phyloP scores from a whole-genome alignment of 176 grass and related monocot species.

The Thinopyrum elongatum region DNA sequence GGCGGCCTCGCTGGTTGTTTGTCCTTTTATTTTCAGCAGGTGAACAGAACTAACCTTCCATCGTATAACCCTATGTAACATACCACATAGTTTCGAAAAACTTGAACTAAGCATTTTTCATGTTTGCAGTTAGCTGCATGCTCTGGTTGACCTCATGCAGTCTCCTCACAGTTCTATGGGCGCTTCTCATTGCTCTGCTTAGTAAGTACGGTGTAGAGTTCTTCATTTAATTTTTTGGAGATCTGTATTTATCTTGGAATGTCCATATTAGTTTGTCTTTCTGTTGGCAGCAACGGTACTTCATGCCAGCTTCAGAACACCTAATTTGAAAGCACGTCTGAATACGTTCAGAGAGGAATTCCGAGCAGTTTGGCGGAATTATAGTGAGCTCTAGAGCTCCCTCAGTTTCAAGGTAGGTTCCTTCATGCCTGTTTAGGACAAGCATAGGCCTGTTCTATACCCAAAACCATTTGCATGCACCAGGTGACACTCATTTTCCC shows the following conservation, averaged over 20 bases:
- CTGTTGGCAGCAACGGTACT: conserved; percentile 64
- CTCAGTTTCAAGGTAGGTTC: conserved; percentile 11
- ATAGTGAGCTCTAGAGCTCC: conserved; percentile 68
- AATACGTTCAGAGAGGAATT: conserved; percentile 99
- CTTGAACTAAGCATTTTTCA: conserved; percentile 18
- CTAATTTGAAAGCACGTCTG: conserved; percentile 94
- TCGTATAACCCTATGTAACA: background rate
- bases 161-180: conserved; percentile 88
- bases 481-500: background rate
- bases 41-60: background rate
- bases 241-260: background rate
- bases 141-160: conserved; percentile 93
- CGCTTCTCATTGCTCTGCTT: conserved; percentile 79
- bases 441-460: background rate
- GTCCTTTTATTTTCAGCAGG: conserved; percentile 86
- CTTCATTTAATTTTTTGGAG: background rate
- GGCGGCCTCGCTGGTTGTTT: conserved; percentile 87
- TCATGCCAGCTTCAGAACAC: conserved; percentile 96
- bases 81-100: background rate
- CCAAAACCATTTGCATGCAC: background rate
- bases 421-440: background rate
- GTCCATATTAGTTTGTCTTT: conserved; percentile 10
- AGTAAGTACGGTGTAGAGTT: conserved; percentile 49
- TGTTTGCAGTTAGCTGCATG: conserved; percentile 78
- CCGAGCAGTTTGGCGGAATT: conserved; percentile 91